A percentile compares a stretch with the other conserved stretches of the same genome.
These are phyloP conservation scores for Lactifluus hygrophoroides DNA, from an alignment of 768 basidiomycete genomes.

Conservation along the genomic window DNA sequence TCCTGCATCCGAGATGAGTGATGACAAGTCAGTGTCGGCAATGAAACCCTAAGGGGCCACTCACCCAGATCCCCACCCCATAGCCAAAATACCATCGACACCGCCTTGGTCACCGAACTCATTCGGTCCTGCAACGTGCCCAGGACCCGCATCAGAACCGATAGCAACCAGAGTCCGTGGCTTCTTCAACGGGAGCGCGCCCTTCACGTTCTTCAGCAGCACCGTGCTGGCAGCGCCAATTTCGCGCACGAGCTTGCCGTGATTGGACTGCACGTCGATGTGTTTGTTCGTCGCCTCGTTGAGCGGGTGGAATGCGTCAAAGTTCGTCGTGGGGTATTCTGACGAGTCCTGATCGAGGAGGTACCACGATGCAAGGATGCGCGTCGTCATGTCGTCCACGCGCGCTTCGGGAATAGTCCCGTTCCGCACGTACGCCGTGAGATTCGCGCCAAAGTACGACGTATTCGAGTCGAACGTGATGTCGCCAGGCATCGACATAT, in stretches of 20 bases:
- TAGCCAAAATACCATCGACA: slow-evolving; percentile 60
- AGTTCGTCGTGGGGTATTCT: slow-evolving; percentile 57
- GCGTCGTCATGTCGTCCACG: slow-evolving; percentile 74
- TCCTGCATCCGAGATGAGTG: slow-evolving; percentile 28
- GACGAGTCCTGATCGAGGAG: slow-evolving; percentile 53
- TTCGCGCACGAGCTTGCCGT: slow-evolving; percentile 55
- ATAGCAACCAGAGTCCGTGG: slow-evolving; percentile 52
- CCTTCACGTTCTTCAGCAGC: slow-evolving; percentile 60
- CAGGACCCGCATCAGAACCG: slow-evolving; percentile 46
- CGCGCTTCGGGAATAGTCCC: slow-evolving; percentile 58
- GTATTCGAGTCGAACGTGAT: slow-evolving; percentile 37
- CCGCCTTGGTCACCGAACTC: slow-evolving; percentile 35
- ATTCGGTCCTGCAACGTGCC: slow-evolving; percentile 39
- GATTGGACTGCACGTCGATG: slow-evolving; percentile 62
- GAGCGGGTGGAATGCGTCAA: slow-evolving; percentile 52
- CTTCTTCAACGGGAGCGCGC: slow-evolving; percentile 49
- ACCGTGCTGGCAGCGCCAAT: slow-evolving; percentile 48
- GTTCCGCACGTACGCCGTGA: slow-evolving; percentile 61
- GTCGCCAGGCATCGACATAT: slow-evolving; percentile 57
- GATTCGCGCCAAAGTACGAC: slow-evolving; percentile 58
- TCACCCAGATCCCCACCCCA: slow-evolving; percentile 85
- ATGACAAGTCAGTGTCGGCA: neutral
- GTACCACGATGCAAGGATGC: slow-evolving; percentile 68
- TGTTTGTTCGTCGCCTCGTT: slow-evolving; percentile 48
- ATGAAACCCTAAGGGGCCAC: neutral